Evolutionary conservation across 108 stramenopile genomes (phyloP), one percentile per base, ranked within the genome.

Genomic region (Seminavis robusta): DNA sequence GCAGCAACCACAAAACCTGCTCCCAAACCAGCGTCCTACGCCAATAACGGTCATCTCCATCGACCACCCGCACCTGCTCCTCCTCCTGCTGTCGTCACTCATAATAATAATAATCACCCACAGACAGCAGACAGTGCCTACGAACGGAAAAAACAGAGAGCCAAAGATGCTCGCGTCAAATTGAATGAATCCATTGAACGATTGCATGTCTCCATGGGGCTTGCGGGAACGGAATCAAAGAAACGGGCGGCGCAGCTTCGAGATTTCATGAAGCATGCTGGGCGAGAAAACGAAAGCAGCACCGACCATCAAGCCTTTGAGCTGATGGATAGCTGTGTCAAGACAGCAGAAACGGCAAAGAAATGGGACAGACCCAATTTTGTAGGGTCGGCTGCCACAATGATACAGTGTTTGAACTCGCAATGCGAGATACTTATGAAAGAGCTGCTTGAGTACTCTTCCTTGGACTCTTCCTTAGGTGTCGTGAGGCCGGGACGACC

Each of bases 331-430:
- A 69, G 79, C 33, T 73, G 77, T 25, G 62, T 58, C 38, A 71
- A 76, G 31, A 58, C 73, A 20, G 76, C 84, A 11, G 74, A 82
- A 38, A 36, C 56, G 37, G 90, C 90, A 30, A 88, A 88, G 64
- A 91, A 91, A 57, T 91, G 86, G 84, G 90, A 88, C 45, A 64
- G 90, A 44, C 90, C 90, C 28, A 71, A 66, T 33, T 88, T 91
- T 69, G 80, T 91, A n/a, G 84, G 77, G 41, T 69, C 83, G 37
- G 81, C 90, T 11, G 90, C 90, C n/a, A 49, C 69, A 11, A 39
- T 91, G 47, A 69, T 91, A 10, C 76, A 79, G 54, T 59, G 64
- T 8, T 52, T 91, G 40, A 91, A 91, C 58, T 59, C 81, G 8
- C 85, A 91, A 64, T 91, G 90, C 46, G 90, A 91, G 33, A 76